Evolutionary conservation across 2,329 filamentous ascomycete species (phyloP), one percentile per base, ranked within the genome.

Genomic region (Monilinia fructigena): DNA sequence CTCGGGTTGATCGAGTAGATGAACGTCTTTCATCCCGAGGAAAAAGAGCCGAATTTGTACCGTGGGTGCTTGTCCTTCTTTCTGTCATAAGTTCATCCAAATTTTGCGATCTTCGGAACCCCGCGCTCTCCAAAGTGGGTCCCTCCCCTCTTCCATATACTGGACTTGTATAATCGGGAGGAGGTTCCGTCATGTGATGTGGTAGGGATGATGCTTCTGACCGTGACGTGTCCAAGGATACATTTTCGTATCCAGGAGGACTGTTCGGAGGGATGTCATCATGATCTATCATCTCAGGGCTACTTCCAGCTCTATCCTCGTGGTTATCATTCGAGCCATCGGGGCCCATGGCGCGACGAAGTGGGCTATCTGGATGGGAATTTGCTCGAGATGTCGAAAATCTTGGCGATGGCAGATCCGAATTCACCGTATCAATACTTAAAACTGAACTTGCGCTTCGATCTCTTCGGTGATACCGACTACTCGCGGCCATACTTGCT

Each of bases 371-470:
- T 8, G 78, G 72, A 12, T 78, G 77, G 4, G 84, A 85, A 66
- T 77, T 77, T 5, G 78, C 75, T 31, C 79, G 74, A 7, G 81
- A 79, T n/a, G 78, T 74, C 20, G 75, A 73, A 42, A 79, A 69
- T 12, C 75, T 74, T 6, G 80, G 77, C 8, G 81, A 80, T 20
- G 78, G 78, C 6, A 81, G 69, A 59, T 79, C 78, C 20, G 73
- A 76, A 62, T 81, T 80, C 66, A 80, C 81, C 10, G 76, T 79
- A 66, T 80, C 78, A 67, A 86, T 79, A 74, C 83, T 86, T n/a
- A 85, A 73, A 20, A 85, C 78, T 1, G 86, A 87, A 72, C 82
- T 83, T n/a, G 76, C 78, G 73, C 83, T 85, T 28, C 78, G 77
- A 45, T 81, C 79, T 64, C 84, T 80, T 1, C 76, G 77, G 70